phyloP scores from a whole-genome alignment of 768 basidiomycete species.

The Auricularia heimuer region DNA sequence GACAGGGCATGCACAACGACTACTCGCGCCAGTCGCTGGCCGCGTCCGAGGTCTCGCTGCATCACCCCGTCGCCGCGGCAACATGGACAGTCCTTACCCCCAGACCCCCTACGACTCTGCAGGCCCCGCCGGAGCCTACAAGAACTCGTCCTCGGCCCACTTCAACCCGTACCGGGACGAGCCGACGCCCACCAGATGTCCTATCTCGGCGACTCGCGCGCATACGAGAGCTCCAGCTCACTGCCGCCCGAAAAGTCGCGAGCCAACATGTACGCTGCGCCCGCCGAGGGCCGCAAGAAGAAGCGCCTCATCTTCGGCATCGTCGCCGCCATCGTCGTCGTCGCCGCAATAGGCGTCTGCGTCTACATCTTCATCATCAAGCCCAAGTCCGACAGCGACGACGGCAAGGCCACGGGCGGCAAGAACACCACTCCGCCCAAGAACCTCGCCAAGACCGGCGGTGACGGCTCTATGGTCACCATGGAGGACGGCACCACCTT shows the following conservation, averaged over 20 bases:
- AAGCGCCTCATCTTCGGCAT: slow-evolving; percentile 34
- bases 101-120: background rate
- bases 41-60: background rate
- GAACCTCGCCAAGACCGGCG: slow-evolving; percentile 48
- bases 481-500: slow-evolving; percentile 79
- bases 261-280: background rate
- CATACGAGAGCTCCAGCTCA: background rate
- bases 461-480: slow-evolving; percentile 65
- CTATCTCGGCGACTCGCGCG: slow-evolving; percentile 1
- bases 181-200: background rate
- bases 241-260: background rate
- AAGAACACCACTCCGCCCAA: slow-evolving; percentile 2
- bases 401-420: background rate
- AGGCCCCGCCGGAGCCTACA: background rate
- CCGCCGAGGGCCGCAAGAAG: slow-evolving; percentile 18
- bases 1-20: background rate
- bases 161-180: slow-evolving; percentile 1
- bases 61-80: background rate
- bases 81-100: background rate
- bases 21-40: background rate
- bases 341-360: slow-evolving; percentile 52
- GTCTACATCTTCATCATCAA: slow-evolving; percentile 57
- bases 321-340: slow-evolving; percentile 37
- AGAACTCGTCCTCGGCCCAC: background rate
- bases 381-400: slow-evolving; percentile 24